Evolutionary conservation across 441 rosid genomes (phyloP), one percentile per base, ranked within the genome.

Genomic region (Euphorbia schlechtendalii): DNA sequence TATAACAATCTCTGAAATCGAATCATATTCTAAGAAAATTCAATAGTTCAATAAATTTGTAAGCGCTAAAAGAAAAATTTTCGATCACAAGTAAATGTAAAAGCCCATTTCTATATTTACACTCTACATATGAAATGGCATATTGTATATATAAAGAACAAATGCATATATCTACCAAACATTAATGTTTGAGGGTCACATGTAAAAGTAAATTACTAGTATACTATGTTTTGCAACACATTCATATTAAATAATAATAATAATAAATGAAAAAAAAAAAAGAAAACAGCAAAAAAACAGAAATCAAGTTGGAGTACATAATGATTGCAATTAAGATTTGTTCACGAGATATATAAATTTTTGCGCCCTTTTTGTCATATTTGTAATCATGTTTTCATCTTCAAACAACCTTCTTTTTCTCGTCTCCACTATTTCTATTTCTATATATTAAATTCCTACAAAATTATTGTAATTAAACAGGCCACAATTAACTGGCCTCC

Each of bases 231-330:
- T 32, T 32, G 34, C 34, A 32, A 32, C 13, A 54, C 1, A 17
- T n/a, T 53, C 3, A 54, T 28, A 27, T 5, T 32, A 27, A 17
- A 17, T 8, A 41, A 64, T 46, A n/a, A n/a, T n/a, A n/a, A n/a
- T n/a, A n/a, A n/a, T n/a, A n/a, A n/a, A n/a, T n/a, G n/a, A n/a
- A n/a, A n/a, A n/a, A n/a, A 59, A 64, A 59, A 58, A 48, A 32
- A 67, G 64, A 38, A 61, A 67, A 59, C 56, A 67, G 56, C 63
- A 46, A 59, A 48, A 67, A 2, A 36, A 59, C 71, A 67, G 21
- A 12, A 46, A 24, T 51, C 64, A 67, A 58, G 25, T 67, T 67
- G 71, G 25, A 32, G 17, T 17, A n/a, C 45, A 67, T 67, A 49
- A 67, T 67, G 59, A 59, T 32, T 49, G 20, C 51, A 15, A 67